These are phyloP conservation scores for Decorospora gaudefroyi DNA, from an alignment of 2,329 filamentous ascomycete species.

Conservation along the genomic window DNA sequence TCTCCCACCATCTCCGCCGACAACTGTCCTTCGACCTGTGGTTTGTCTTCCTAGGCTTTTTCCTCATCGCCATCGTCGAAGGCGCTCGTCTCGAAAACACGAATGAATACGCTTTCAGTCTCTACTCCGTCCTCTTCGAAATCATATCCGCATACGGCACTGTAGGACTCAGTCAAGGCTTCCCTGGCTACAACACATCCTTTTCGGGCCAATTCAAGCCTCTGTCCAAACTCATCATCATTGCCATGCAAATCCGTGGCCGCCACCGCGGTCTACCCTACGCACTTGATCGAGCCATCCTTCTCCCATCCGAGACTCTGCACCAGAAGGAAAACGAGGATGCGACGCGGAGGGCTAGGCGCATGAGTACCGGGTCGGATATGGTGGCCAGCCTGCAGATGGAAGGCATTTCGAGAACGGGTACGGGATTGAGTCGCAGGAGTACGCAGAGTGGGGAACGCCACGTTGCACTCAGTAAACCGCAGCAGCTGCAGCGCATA, in stretches of 20 bases:
- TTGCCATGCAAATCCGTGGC: slow-evolving; percentile 69
- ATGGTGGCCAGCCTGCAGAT: slow-evolving; percentile 5
- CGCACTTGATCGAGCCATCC: slow-evolving; percentile 69
- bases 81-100: slow-evolving; percentile 68
- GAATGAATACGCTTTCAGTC: slow-evolving; percentile 58
- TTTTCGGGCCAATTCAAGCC: slow-evolving; percentile 81
- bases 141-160: slow-evolving; percentile 67
- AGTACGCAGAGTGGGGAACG: slow-evolving; percentile 23
- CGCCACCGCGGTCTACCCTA: slow-evolving; percentile 68
- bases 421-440: slow-evolving; percentile 26
- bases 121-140: slow-evolving; percentile 53
- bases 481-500: slow-evolving; percentile 27
- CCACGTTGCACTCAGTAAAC: slow-evolving; percentile 9
- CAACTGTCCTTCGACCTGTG: slow-evolving; percentile 97
- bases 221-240: slow-evolving; percentile 67
- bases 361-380: slow-evolving; percentile 33
- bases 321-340: slow-evolving; percentile 63
- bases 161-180: slow-evolving; percentile 87
- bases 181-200: slow-evolving; percentile 72
- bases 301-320: slow-evolving; percentile 68
- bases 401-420: slow-evolving; percentile 24
- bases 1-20: slow-evolving; percentile 86
- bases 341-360: slow-evolving; percentile 50
- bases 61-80: slow-evolving; percentile 89
- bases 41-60: slow-evolving; percentile 93